Percentiles rank a stretch among this genome's conserved stretches.
Conservation (phyloP, 805 yeast genomes). For the Metschnikowia kunwiensis region DNA sequence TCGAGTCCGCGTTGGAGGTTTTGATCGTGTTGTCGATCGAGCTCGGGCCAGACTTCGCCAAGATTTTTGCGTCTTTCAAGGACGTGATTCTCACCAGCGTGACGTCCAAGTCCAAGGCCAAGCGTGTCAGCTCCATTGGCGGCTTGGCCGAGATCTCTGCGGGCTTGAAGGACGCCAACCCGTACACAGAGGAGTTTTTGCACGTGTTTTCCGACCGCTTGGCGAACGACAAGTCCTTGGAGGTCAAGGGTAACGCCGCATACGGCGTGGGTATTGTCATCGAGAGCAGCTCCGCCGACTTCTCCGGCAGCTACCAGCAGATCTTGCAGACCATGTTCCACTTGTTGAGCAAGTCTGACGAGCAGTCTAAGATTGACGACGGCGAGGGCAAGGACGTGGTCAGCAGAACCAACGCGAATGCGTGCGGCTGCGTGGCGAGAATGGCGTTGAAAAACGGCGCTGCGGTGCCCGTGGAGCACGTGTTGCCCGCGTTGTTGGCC, state of each 20-base stretch:
- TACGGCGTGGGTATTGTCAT: conserved; percentile 87
- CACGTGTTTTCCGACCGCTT: conserved; percentile 67
- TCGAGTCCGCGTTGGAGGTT: conserved; percentile 84
- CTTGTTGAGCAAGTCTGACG: conserved; percentile 66
- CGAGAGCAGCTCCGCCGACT: conserved; percentile 53
- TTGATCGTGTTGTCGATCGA: conserved; percentile 71
- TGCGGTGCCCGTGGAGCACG: conserved; percentile 70
- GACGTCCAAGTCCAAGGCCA: conserved; percentile 59
- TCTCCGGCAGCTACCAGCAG: conserved; percentile 61
- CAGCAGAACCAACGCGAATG: conserved; percentile 86
- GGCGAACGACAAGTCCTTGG: conserved; percentile 72
- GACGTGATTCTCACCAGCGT: conserved; percentile 56
- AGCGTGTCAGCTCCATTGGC: conserved; percentile 83
- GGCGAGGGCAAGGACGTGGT: conserved; percentile 77
- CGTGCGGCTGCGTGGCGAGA: conserved; percentile 96
- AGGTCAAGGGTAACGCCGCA: conserved; percentile 92
- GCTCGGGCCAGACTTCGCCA: conserved; percentile 74
- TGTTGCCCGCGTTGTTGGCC: conserved; percentile 69
- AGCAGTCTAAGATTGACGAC: conserved; percentile 49
- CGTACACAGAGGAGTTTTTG: conserved; percentile 66
- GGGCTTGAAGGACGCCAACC: conserved; percentile 66
- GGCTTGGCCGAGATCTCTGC: conserved; percentile 85
- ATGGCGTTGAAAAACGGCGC: conserved; percentile 70
- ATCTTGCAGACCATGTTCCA: conserved; percentile 74
- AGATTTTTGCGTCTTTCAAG: conserved; percentile 70